Percentiles rank a stretch among this genome's conserved stretches.
These are phyloP conservation scores for Oemleria cerasiformis DNA, from an alignment of 306 rosid genomes.

Conservation along the genomic window DNA sequence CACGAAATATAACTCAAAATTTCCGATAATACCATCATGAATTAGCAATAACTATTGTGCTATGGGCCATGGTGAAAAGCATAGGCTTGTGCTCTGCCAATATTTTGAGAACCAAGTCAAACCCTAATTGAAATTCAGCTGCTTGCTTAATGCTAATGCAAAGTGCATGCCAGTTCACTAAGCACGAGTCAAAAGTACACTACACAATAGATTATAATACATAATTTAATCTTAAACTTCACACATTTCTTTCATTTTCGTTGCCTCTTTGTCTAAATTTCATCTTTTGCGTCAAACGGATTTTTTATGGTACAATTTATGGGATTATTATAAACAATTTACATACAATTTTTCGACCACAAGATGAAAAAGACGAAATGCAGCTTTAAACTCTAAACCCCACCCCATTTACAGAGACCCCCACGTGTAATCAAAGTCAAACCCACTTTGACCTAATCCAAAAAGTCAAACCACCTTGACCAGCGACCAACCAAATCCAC, in stretches of 20 bases:
- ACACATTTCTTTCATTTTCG: not conserved
- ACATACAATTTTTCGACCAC: not conserved
- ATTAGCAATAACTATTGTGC: too few relatives aligned
- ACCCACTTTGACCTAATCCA: not conserved
- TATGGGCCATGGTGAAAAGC: too few relatives aligned
- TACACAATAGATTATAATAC: not conserved
- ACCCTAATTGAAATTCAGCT: not conserved
- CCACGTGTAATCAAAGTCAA: not conserved
- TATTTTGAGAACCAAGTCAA: not conserved
- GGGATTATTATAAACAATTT: not conserved
- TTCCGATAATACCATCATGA: too few relatives aligned
- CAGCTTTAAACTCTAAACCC: not conserved
- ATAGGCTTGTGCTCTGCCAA: not conserved
- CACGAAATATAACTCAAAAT: too few relatives aligned
- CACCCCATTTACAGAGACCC: constrained; percentile 3
- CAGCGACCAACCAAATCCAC: not conserved
- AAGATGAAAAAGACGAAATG: constrained; percentile 27
- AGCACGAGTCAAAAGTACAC: not conserved
- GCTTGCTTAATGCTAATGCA: constrained; percentile 4
- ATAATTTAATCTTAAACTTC: not conserved
- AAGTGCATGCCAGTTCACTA: constrained; percentile 3
- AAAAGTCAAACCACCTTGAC: constrained; percentile 5
- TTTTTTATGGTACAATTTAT: not conserved
- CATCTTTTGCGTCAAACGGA: constrained; percentile 16
- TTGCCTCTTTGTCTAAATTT: not conserved